Evolutionary conservation across 2,329 filamentous ascomycete species (phyloP).

Genomic region (Magnaporthales sp.): DNA sequence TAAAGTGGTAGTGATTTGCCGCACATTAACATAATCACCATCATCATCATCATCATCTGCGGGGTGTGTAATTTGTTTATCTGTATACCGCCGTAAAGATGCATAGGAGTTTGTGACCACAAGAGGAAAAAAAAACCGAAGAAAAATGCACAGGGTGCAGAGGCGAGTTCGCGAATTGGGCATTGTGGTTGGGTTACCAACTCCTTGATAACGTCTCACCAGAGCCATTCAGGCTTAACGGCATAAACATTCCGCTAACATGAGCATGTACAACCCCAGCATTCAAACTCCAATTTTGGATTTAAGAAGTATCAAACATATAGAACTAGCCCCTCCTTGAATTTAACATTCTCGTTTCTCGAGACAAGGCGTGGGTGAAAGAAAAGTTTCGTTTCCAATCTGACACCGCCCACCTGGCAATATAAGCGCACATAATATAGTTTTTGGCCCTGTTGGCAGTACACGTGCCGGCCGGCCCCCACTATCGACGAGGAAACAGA

Average conservation of each 20-base stretch:
- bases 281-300: neutral
- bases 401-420: neutral
- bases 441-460: no score
- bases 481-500: neutral
- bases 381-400: neutral
- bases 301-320: neutral
- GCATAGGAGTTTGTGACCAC: neutral
- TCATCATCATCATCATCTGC: neutral
- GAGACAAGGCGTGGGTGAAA: neutral
- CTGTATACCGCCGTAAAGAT: neutral
- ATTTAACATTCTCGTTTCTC: neutral
- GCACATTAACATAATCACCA: neutral
- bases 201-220: neutral
- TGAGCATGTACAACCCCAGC: neutral
- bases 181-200: neutral
- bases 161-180: neutral
- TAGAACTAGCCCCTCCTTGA: neutral
- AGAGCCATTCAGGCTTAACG: neutral
- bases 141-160: neutral
- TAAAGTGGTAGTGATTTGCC: neutral
- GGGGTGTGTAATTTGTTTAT: neutral
- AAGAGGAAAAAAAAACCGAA: neutral
- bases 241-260: neutral
- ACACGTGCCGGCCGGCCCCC: neutral
- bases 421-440: neutral